Conservation (phyloP, 2,329 filamentous ascomycete species). For the Cryphonectria japonica region DNA sequence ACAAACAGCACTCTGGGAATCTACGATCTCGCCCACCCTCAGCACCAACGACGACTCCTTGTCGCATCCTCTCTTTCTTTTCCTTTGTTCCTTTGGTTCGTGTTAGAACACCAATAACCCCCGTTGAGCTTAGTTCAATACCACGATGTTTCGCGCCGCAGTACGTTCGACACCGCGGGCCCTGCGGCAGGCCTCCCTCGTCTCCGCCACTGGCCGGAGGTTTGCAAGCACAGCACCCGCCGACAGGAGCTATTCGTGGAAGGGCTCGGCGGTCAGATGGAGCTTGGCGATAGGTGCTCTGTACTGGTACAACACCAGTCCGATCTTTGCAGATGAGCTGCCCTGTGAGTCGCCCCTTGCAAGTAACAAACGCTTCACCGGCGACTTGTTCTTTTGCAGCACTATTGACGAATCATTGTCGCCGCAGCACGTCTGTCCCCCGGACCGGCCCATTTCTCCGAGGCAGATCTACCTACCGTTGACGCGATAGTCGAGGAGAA, state of each 20-base stretch:
- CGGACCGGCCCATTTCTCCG: constrained; percentile 56
- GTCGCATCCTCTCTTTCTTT: constrained; percentile 22
- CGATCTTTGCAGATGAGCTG: constrained; percentile 82
- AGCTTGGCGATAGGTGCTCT: constrained; percentile 75
- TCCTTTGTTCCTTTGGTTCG: constrained; percentile 26
- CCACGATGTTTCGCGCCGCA: constrained; percentile 57
- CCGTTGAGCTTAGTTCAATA: constrained; percentile 1
- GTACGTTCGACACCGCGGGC: constrained; percentile 53
- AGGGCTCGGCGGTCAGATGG: constrained; percentile 73
- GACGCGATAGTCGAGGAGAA: constrained; percentile 70
- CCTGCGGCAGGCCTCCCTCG: constrained; percentile 45
- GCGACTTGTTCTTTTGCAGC: background rate
- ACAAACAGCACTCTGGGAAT: background rate
- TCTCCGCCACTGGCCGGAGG: constrained; percentile 49
- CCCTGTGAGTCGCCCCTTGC: constrained; percentile 60
- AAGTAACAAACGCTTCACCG: background rate
- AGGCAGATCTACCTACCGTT: constrained; percentile 65
- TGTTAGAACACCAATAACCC: background rate
- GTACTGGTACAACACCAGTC: constrained; percentile 94
- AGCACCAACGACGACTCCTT: background rate
- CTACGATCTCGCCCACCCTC: background rate
- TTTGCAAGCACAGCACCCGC: constrained; percentile 60
- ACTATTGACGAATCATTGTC: constrained; percentile 14
- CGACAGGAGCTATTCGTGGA: constrained; percentile 78
- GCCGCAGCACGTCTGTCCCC: constrained; percentile 40